Conservation (phyloP, 129 eudicot genomes). For the Heracleum sosnowskyi region DNA sequence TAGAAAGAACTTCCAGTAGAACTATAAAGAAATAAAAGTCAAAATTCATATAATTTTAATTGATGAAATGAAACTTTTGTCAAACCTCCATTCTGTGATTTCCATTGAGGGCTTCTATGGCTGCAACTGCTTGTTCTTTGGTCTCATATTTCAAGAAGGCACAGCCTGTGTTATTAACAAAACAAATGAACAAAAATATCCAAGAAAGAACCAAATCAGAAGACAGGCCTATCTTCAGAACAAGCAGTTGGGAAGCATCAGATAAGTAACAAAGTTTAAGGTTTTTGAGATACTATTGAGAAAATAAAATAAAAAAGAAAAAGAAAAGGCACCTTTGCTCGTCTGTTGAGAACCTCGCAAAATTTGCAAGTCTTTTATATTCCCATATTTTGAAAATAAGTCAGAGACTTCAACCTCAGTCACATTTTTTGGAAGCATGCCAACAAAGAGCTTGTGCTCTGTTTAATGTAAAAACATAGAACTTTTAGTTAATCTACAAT, state of each 20-base stretch:
- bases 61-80: conserved; percentile 19
- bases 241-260: background rate
- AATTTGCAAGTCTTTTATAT: conserved; percentile 78
- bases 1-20: background rate
- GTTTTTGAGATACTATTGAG: background rate
- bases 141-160: conserved; percentile 96
- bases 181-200: background rate
- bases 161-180: conserved; percentile 49
- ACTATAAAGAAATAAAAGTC: background rate
- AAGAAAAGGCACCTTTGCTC: conserved; percentile 55
- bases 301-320: background rate
- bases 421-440: conserved; percentile 96
- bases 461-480: conserved; percentile 15
- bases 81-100: conserved; percentile 98
- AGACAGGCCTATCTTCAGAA: background rate
- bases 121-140: conserved; percentile 94
- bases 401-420: conserved; percentile 82
- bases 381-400: conserved; percentile 77
- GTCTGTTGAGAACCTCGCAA: conserved; percentile 97
- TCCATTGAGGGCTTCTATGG: conserved; percentile 88
- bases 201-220: background rate
- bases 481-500: conserved; percentile 3
- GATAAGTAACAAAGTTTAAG: background rate
- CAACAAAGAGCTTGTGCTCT: conserved; percentile 96
- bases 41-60: background rate